Conservation (phyloP, 371 early-diverging fungal genomes). For the Batrachochytrium dendrobatidis region DNA sequence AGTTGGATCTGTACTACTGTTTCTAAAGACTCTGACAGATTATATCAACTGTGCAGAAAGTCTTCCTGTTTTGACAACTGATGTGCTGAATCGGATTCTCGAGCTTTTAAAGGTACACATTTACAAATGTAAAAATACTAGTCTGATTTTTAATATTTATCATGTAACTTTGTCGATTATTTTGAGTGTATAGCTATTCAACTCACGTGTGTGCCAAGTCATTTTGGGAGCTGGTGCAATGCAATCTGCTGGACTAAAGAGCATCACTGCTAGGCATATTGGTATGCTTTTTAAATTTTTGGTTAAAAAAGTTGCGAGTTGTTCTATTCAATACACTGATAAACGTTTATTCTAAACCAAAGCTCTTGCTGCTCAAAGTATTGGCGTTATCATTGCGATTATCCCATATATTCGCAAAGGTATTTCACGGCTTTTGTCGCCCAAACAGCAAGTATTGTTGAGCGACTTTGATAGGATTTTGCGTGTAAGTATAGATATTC, state of each 20-base stretch:
- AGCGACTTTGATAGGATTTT: conserved; percentile 79
- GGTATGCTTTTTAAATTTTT: conserved; percentile 33
- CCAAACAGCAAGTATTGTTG: conserved; percentile 66
- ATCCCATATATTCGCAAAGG: conserved; percentile 75
- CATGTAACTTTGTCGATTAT: conserved; percentile 14
- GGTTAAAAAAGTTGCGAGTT: background rate
- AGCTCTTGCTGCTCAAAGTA: conserved; percentile 86
- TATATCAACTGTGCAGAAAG: conserved; percentile 73
- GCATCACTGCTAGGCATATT: conserved; percentile 90
- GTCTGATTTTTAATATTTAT: background rate
- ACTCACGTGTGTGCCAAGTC: conserved; percentile 85
- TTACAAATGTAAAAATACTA: background rate
- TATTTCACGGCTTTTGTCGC: conserved; percentile 55
- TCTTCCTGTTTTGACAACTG: conserved; percentile 66
- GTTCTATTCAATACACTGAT: background rate
- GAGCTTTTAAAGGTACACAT: conserved; percentile 68
- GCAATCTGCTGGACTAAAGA: conserved; percentile 88
- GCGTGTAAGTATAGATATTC: conserved; percentile 27
- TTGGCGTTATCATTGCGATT: conserved; percentile 72
- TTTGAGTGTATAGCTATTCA: conserved; percentile 59
- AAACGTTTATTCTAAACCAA: background rate
- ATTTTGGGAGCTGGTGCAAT: conserved; percentile 94
- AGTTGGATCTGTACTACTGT: conserved; percentile 74
- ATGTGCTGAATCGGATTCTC: conserved; percentile 73
- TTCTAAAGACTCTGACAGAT: conserved; percentile 82